A percentile compares a stretch with the other conserved stretches of the same genome.
These are phyloP conservation scores for Hibiscus tridactylites DNA, from an alignment of 345 rosid species.

Conservation along the genomic window DNA sequence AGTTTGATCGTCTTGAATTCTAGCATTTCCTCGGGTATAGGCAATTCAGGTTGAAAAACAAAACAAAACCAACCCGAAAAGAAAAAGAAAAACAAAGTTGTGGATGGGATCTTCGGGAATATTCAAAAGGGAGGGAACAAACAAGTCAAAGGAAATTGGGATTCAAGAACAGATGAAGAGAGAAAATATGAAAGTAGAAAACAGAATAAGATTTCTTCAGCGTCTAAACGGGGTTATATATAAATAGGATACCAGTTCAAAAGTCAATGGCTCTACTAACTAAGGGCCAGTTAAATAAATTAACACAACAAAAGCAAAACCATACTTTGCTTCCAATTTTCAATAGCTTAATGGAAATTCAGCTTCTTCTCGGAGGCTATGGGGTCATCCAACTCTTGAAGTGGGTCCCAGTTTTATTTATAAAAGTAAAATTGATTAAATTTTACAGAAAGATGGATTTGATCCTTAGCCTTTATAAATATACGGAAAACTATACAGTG, in stretches of 20 bases:
- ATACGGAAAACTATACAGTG: no score
- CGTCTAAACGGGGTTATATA: neutral
- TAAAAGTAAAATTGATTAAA: neutral
- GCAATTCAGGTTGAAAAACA: constrained; percentile 5
- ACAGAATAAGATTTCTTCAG: neutral
- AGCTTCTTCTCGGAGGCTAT: constrained; percentile 6
- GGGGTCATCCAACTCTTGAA: constrained; percentile 11
- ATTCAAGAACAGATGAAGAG: neutral
- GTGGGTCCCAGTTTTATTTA: neutral
- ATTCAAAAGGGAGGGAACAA: neutral
- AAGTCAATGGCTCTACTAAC: no score
- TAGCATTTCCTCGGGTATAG: constrained; percentile 16
- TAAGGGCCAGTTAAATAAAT: neutral
- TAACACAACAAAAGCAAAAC: neutral
- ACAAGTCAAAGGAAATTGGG: constrained; percentile 1
- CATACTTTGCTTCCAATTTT: neutral
- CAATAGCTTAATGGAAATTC: neutral
- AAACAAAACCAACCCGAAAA: neutral
- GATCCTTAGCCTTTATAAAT: no score
- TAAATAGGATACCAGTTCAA: neutral
- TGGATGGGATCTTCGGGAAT: neutral
- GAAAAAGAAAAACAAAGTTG: neutral
- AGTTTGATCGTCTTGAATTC: constrained; percentile 25
- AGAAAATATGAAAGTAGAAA: neutral
- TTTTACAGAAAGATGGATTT: no score